These are phyloP conservation scores for Leishmania aethiopica DNA, from an alignment of 208 protist genomes.

Conservation along the genomic window DNA sequence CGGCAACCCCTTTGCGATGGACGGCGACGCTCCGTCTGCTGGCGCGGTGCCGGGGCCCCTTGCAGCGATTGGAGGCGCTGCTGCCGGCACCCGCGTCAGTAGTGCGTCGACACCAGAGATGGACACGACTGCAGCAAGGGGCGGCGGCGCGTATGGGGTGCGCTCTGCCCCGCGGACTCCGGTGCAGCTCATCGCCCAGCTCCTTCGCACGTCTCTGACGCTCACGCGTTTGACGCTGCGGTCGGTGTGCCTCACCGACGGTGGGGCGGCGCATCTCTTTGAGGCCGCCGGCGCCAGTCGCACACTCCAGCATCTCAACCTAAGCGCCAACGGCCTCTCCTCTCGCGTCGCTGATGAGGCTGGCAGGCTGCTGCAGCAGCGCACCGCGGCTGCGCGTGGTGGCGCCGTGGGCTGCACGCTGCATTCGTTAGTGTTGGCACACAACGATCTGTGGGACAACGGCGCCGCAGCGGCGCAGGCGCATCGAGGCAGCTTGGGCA, in stretches of 20 bases:
- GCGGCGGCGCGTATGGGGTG: conserved; percentile 1
- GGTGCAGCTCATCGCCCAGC: conserved; percentile 67
- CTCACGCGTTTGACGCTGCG: conserved; percentile 65
- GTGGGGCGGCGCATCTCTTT: conserved; percentile 56
- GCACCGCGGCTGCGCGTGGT: conserved; percentile 24
- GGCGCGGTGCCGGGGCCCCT: background rate
- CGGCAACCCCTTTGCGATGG: conserved; percentile 55
- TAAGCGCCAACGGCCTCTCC: conserved; percentile 72
- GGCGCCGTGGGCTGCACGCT: conserved; percentile 44
- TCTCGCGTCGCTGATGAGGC: conserved; percentile 59
- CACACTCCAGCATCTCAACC: conserved; percentile 60
- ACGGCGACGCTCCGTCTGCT: background rate
- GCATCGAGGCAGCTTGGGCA: conserved; percentile 60
- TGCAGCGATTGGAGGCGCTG: background rate
- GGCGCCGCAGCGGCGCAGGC: conserved; percentile 30
- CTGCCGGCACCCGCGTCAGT: background rate
- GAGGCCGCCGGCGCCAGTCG: conserved; percentile 51
- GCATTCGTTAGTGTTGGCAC: conserved; percentile 58
- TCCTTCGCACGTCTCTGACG: conserved; percentile 51
- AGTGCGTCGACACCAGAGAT: background rate
- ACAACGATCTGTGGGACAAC: conserved; percentile 66
- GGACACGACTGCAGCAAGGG: background rate
- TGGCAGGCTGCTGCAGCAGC: conserved; percentile 56
- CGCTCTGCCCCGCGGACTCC: conserved; percentile 33
- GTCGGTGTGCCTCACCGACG: conserved; percentile 53